Conservation (phyloP, 257 asterid species). For the Galeopsis tetrahit region DNA sequence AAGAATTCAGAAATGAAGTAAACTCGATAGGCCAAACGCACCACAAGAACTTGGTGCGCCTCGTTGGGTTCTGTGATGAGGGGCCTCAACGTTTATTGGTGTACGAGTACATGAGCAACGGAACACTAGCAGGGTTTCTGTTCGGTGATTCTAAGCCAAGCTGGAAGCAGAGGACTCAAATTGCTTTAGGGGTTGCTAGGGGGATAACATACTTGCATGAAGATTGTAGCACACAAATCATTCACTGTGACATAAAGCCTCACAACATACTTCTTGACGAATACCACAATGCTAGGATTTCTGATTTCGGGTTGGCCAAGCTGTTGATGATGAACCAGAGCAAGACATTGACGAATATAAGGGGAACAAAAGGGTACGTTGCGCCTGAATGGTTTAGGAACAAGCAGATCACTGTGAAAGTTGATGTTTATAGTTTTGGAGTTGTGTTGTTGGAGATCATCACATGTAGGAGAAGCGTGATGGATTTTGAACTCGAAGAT, state of each 20-base stretch:
- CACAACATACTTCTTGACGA: constrained; percentile 66
- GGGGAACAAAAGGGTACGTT: constrained; percentile 68
- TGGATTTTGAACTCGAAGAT: constrained; percentile 32
- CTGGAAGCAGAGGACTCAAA: constrained; percentile 57
- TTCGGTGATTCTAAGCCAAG: constrained; percentile 43
- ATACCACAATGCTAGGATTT: constrained; percentile 44
- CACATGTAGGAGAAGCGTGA: constrained; percentile 41
- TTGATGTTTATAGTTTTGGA: constrained; percentile 68
- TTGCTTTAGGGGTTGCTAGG: constrained; percentile 51
- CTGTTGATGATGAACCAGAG: constrained; percentile 52
- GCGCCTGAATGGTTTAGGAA: constrained; percentile 74
- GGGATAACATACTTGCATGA: constrained; percentile 58
- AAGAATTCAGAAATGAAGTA: constrained; percentile 67
- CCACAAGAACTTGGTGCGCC: constrained; percentile 65
- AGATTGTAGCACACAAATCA: constrained; percentile 57
- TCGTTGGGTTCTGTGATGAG: constrained; percentile 61
- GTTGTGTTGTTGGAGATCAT: constrained; percentile 58
- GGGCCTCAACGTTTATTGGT: constrained; percentile 50
- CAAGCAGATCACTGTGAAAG: constrained; percentile 44
- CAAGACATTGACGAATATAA: constrained; percentile 41
- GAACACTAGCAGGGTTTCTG: constrained; percentile 48
- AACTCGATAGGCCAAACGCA: constrained; percentile 57
- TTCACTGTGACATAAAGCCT: constrained; percentile 67
- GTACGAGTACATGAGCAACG: constrained; percentile 56
- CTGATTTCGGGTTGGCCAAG: constrained; percentile 70